Percentiles rank a stretch among this genome's conserved stretches.
Evolutionary conservation across 1,139 yeast species (phyloP).

Genomic region (Blastobotrys buckinghamii): DNA sequence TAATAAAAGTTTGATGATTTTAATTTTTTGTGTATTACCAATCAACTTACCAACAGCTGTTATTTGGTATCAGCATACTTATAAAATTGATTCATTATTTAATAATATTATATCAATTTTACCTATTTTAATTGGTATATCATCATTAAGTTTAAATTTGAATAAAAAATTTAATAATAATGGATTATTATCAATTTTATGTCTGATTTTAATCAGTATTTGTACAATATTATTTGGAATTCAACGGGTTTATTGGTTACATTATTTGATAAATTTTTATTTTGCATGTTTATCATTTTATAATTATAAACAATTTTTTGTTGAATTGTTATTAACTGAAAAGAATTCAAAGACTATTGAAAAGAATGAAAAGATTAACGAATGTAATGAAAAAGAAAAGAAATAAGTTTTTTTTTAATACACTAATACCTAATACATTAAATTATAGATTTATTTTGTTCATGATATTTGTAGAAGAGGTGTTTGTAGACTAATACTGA

Average conservation of each 20-base stretch:
- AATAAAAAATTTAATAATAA: not conserved
- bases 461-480: no score
- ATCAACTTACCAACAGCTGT: slow-evolving; percentile 33
- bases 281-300: slow-evolving; percentile 24
- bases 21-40: slow-evolving; percentile 31
- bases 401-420: no score
- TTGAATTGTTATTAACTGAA: not conserved
- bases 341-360: not conserved
- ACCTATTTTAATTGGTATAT: not conserved
- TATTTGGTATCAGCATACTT: slow-evolving; percentile 29
- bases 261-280: slow-evolving; percentile 29
- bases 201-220: slow-evolving; percentile 22
- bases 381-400: no score
- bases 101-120: not conserved
- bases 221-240: slow-evolving; percentile 32
- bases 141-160: not conserved
- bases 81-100: not conserved
- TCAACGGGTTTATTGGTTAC: slow-evolving; percentile 33
- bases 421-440: no score
- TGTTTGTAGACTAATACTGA: no score
- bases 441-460: no score
- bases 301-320: not conserved
- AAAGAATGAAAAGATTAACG: not conserved
- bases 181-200: not conserved
- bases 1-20: slow-evolving; percentile 21